Evolutionary conservation across 2,329 filamentous ascomycete genomes (phyloP).

Genomic region (Pseudogymnoascus sp.): DNA sequence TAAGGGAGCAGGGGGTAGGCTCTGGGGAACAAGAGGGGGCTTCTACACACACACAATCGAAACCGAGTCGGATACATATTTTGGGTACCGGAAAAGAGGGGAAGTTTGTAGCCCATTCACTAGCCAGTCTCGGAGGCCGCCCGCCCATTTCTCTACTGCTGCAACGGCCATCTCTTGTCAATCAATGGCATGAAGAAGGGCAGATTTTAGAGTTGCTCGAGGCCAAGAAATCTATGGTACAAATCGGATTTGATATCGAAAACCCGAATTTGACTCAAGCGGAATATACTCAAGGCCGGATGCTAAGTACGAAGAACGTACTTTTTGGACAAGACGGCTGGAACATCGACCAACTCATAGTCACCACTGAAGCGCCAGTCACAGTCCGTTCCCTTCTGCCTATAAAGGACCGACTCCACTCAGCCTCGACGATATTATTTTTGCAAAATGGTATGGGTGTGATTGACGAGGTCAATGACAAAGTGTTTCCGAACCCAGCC

Average conservation of each 20-base stretch:
- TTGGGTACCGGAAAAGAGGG: constrained; percentile 57
- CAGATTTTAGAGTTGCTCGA: constrained; percentile 39
- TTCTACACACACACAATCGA: constrained; percentile 1
- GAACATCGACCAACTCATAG: constrained; percentile 59
- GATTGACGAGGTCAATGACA: constrained; percentile 64
- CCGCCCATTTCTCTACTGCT: constrained; percentile 58
- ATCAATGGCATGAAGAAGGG: constrained; percentile 39
- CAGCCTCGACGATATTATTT: constrained; percentile 63
- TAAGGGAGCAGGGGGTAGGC: constrained; percentile 20
- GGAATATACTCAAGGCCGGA: constrained; percentile 22
- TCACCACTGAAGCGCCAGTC: constrained; percentile 54
- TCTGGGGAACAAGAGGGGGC: constrained; percentile 18
- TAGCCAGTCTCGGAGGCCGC: constrained; percentile 47
- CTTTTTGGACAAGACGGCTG: constrained; percentile 30
- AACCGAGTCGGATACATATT: constrained; percentile 44
- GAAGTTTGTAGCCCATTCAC: constrained; percentile 55
- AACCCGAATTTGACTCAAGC: constrained; percentile 12
- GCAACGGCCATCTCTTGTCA: constrained; percentile 37
- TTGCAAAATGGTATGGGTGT: constrained; percentile 77
- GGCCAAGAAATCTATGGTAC: constrained; percentile 32
- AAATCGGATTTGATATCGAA: constrained; percentile 28
- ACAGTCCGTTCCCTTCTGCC: constrained; percentile 48
- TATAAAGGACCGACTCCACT: constrained; percentile 57
- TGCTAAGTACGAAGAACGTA: constrained; percentile 15
- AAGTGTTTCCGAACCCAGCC: constrained; percentile 58